These are phyloP conservation scores for Coemansia sp. DNA, from an alignment of 192 early-diverging fungal genomes.

Conservation along the genomic window DNA sequence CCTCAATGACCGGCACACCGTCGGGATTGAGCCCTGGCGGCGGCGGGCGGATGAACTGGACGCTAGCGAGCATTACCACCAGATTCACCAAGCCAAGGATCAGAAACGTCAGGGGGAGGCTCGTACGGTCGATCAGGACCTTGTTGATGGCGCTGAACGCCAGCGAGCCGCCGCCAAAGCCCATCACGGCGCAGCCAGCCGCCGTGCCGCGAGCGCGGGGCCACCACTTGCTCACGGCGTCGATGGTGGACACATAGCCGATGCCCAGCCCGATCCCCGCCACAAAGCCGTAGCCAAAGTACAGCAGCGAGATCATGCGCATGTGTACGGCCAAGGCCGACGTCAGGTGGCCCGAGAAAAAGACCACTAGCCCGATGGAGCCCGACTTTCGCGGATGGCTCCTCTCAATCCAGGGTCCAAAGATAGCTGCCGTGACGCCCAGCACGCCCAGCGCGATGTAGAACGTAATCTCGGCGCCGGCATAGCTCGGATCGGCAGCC, in stretches of 20 bases:
- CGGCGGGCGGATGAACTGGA: slow-evolving; percentile 56
- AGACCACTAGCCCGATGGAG: slow-evolving; percentile 45
- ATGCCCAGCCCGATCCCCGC: slow-evolving; percentile 58
- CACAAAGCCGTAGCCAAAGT: slow-evolving; percentile 61
- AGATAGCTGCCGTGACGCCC: slow-evolving; percentile 52
- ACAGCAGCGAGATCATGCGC: slow-evolving; percentile 54
- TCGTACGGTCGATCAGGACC: slow-evolving; percentile 51
- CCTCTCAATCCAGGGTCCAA: slow-evolving; percentile 60
- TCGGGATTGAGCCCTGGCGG: slow-evolving; percentile 62
- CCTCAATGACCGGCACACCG: slow-evolving; percentile 50
- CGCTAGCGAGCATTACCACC: slow-evolving; percentile 51
- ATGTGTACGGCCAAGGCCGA: slow-evolving; percentile 52
- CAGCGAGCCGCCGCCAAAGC: slow-evolving; percentile 69
- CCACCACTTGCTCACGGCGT: slow-evolving; percentile 60
- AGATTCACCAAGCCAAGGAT: slow-evolving; percentile 62
- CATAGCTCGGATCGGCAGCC: slow-evolving; percentile 18
- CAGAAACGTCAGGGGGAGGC: slow-evolving; percentile 58
- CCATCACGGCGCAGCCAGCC: slow-evolving; percentile 63
- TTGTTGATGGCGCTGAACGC: slow-evolving; percentile 62
- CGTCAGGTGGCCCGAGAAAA: slow-evolving; percentile 52
- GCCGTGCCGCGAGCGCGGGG: slow-evolving; percentile 55
- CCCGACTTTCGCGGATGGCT: slow-evolving; percentile 50
- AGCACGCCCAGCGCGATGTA: slow-evolving; percentile 57
- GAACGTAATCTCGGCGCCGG: slow-evolving; percentile 55
- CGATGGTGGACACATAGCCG: slow-evolving; percentile 59